These are phyloP conservation scores for Ambrosiella cleistominuta DNA, from an alignment of 2,329 filamentous ascomycete genomes.

Conservation along the genomic window DNA sequence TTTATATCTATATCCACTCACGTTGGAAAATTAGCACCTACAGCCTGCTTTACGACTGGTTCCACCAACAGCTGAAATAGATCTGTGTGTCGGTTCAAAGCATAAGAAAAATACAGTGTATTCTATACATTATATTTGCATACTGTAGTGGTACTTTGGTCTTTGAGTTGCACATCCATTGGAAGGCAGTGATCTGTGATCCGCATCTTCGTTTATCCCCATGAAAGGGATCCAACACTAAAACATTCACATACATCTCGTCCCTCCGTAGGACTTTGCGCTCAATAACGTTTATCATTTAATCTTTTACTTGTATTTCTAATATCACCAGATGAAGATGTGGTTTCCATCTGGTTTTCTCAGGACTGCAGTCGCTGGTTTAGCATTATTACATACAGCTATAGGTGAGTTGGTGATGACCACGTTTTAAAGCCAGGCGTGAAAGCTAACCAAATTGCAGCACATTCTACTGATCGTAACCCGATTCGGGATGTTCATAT, in stretches of 20 bases:
- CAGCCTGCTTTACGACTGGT: neutral
- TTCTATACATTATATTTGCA: neutral
- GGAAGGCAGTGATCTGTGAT: neutral
- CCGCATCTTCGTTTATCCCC: neutral
- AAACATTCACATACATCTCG: no score
- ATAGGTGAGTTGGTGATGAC: conserved; percentile 2
- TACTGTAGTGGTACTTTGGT: neutral
- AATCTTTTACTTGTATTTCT: neutral
- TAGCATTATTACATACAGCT: conserved; percentile 7
- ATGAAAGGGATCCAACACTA: no score
- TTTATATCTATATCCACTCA: no score
- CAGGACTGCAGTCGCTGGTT: conserved; percentile 1
- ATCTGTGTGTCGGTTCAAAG: neutral
- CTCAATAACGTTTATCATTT: neutral
- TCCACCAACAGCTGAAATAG: neutral
- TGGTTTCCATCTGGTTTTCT: conserved; percentile 2
- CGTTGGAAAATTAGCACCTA: neutral
- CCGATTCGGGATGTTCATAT: conserved; percentile 58
- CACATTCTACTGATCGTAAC: conserved; percentile 56
- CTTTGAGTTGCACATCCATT: neutral
- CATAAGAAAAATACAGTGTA: neutral
- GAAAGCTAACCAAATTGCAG: conserved; percentile 22
- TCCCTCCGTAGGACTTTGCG: neutral
- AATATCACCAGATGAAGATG: neutral
- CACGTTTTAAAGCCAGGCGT: neutral